A percentile compares a stretch with the other conserved stretches of the same genome.
Evolutionary conservation across 176 grass and related monocot species (phyloP).

Genomic region (Oryza brachyantha): DNA sequence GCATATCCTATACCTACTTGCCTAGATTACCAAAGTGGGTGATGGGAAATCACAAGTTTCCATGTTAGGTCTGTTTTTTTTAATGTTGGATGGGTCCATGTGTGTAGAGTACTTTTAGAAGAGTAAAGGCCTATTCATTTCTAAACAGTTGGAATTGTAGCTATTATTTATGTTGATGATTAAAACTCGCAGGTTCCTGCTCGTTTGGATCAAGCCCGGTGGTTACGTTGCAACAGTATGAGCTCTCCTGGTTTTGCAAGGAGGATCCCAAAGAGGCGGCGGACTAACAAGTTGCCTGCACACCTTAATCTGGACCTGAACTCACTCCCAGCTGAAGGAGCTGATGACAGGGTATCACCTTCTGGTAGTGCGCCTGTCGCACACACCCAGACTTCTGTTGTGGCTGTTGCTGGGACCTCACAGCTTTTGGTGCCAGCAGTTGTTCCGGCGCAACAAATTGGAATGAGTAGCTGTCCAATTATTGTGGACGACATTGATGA

Average conservation of each 20-base stretch:
- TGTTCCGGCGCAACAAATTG: constrained; percentile 23
- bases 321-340: constrained; percentile 33
- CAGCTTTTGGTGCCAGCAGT: constrained; percentile 7
- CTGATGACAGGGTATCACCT: not conserved
- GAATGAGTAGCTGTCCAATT: constrained; percentile 43
- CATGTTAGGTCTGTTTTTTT: not conserved
- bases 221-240: constrained; percentile 27
- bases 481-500: constrained; percentile 61
- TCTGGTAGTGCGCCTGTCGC: constrained; percentile 12
- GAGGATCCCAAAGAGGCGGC: constrained; percentile 28
- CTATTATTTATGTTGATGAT: not conserved
- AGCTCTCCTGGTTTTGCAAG: constrained; percentile 10
- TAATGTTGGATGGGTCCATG: not conserved
- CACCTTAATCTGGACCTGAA: constrained; percentile 42
- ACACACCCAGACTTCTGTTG: constrained; percentile 2
- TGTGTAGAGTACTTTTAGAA: not conserved
- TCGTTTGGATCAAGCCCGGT: not conserved
- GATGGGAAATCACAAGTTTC: not conserved
- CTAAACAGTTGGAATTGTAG: not conserved
- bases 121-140: not conserved
- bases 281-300: constrained; percentile 21
- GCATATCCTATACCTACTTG: not conserved
- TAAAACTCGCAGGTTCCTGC: constrained; percentile 4
- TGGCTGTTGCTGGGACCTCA: not conserved
- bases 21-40: not conserved